Percentiles rank a stretch among this genome's conserved stretches.
Evolutionary conservation across 108 stramenopile species (phyloP).

Genomic region (Fistulifera pelliculosa): DNA sequence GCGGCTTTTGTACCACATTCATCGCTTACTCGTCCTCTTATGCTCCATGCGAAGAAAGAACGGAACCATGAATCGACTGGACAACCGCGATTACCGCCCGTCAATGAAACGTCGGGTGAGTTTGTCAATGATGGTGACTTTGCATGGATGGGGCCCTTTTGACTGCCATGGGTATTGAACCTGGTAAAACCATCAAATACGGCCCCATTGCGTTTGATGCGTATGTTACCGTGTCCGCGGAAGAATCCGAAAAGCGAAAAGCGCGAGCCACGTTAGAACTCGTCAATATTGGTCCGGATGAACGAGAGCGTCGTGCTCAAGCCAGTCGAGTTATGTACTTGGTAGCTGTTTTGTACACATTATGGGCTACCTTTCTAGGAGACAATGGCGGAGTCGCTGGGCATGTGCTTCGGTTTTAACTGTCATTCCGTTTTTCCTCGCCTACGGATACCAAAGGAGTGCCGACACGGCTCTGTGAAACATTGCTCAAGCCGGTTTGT

Average conservation of each 20-base stretch:
- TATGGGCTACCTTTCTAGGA: slow-evolving; percentile 18
- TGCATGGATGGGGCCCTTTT: slow-evolving; percentile 24
- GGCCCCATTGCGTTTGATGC: slow-evolving; percentile 4
- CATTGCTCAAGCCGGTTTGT: slow-evolving; percentile 29
- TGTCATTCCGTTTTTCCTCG: slow-evolving; percentile 21
- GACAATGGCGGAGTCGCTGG: slow-evolving; percentile 22
- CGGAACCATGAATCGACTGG: too few relatives aligned
- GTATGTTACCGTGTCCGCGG: slow-evolving; percentile 1
- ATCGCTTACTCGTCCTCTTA: too few relatives aligned
- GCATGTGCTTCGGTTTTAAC: slow-evolving; percentile 18
- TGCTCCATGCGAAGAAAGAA: too few relatives aligned
- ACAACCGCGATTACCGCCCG: too few relatives aligned
- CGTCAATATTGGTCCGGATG: slow-evolving; percentile 24
- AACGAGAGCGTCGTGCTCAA: slow-evolving; percentile 22
- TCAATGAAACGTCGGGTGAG: too few relatives aligned
- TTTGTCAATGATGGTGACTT: slow-evolving; percentile 22
- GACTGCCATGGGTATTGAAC: slow-evolving; percentile 13
- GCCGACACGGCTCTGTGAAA: slow-evolving; percentile 31
- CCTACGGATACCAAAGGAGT: slow-evolving; percentile 16
- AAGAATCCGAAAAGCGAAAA: slow-evolving; percentile 4
- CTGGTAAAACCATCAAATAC: slow-evolving; percentile 20
- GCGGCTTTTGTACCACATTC: too few relatives aligned
- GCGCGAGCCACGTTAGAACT: slow-evolving; percentile 12
- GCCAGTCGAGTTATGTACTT: slow-evolving; percentile 7
- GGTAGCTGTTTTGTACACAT: slow-evolving; percentile 18